A percentile compares a stretch with the other conserved stretches of the same genome.
Evolutionary conservation across 2,329 filamentous ascomycete species (phyloP).

Genomic region (Trichoderma simmonsii): DNA sequence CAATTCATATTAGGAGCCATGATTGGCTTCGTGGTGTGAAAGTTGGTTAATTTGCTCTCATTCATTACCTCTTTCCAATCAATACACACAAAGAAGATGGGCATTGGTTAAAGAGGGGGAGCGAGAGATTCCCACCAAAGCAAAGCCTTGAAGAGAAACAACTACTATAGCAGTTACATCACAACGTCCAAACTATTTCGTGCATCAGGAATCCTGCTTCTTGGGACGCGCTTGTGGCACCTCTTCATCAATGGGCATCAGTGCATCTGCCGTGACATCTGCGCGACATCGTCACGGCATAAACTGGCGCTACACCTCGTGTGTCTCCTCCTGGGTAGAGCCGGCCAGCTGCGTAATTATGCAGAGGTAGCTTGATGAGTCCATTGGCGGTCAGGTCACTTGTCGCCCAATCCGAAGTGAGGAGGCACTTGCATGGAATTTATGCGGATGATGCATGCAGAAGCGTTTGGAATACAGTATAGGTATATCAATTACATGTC

Average conservation of each 20-base stretch:
- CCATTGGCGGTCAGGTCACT: background rate
- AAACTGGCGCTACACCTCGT: background rate
- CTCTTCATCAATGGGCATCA: slow-evolving; percentile 9
- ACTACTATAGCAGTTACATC: background rate
- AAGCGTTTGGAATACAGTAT: background rate
- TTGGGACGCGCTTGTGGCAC: background rate
- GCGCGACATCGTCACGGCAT: slow-evolving; percentile 6
- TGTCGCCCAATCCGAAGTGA: background rate
- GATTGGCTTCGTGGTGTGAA: background rate
- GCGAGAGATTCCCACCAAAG: background rate
- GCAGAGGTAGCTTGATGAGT: background rate
- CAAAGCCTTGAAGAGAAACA: background rate
- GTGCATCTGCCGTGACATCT: slow-evolving; percentile 7
- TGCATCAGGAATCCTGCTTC: background rate
- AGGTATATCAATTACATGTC: background rate
- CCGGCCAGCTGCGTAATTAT: background rate
- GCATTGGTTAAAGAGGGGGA: background rate
- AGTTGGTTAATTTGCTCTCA: background rate
- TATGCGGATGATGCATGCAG: background rate
- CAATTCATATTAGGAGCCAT: background rate
- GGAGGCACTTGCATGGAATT: background rate
- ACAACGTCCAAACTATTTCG: background rate
- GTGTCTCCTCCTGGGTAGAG: background rate
- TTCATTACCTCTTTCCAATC: background rate
- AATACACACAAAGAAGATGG: background rate